Base-by-base conservation (phyloP, 805 yeast genomes). In the Metschnikowia hibisci region DNA sequence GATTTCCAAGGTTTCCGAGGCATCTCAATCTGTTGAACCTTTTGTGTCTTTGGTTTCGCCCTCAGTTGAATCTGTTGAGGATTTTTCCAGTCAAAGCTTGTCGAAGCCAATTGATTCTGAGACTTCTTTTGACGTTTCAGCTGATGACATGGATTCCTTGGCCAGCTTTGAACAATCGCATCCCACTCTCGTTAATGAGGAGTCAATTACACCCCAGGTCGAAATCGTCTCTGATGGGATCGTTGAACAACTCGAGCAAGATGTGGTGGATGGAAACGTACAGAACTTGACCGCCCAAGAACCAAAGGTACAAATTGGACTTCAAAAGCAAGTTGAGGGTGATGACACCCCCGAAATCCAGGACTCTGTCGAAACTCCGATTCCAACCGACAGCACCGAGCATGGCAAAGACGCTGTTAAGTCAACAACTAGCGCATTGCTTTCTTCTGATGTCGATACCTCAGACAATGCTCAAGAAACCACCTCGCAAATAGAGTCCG, bases 201-300 rank as follows among this genome's bases (percentile, higher is more conserved):
- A 4, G 7, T 12, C 18, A n/a, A 27, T 27, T 26, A n/a, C 31
- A 35, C 16, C 25, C 25, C 32, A 35, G 31, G 39, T 16, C 32
- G 32, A 26, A n/a, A 13, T n/a, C 15, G 25, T 35, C 39, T 35
- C 32, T 35, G 39, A 28, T 26, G n/a, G n/a, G 16, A 26, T 13
- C 5, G 18, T 27, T 13, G 39, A 35, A n/a, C 32, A 33, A 8
- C 25, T 18, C n/a, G 26, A 34, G 14, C 22, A 26, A 11, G 12
- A 9, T 11, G 10, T 18, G 29, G 25, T 6, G 12, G 8, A 11
- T 11, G 25, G n/a, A 8, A 25, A 27, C n/a, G 14, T 23, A 35
- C 39, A 16, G 13, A 35, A 35, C 25, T 16, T 27, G 32, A 35
- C 39, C 12, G 32, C 26, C 9, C 39, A 35, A 35, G 39, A 35